Evolutionary conservation across 768 basidiomycete species (phyloP), one percentile per base, ranked within the genome.

Genomic region (Tylopilus felleus): DNA sequence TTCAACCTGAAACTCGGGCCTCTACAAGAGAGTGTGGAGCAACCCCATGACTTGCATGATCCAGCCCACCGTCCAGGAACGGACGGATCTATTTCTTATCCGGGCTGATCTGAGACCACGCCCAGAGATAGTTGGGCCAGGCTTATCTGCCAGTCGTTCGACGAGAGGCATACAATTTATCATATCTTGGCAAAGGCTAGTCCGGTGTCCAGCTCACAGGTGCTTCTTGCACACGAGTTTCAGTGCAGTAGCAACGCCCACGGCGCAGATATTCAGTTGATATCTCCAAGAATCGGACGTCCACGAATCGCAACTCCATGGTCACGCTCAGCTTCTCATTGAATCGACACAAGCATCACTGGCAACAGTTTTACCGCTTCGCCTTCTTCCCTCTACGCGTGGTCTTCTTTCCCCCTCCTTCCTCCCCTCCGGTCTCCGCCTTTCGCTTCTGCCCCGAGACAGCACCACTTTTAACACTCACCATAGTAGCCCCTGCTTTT

Each of bases 381-480:
- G 58, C 56, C 61, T 77, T 78, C 62, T 78, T 79, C 16, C 74
- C 65, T 52, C 71, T 69, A 41, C 78, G 76, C 56, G 80, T 77
- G 33, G 73, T 67, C 62, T 83, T 85, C 71, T 81, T 72, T 79
- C 23, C 71, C 43, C 51, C 64, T 72, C 50, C 65, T 73, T 73
- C 51, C 63, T 66, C 47, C 62, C 69, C 66, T 23, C 67, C 70
- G 31, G 23, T 31, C 19, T 22, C 57, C 47, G 74, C 75, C 71
- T 89, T 90, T 62, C 86, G 75, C 65, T 90, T 88, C 60, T 80
- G 75, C 4, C 77, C 77, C 1, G 67, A 68, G 5, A 60, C 57
- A 6, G 61, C 65, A 35, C 63, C 66, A 0, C 50, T 71, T 68
- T 88, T 91, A 21, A 97, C 79, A 62, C 88, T 93, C 41, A 96